phyloP scores from a whole-genome alignment of 2,329 filamentous ascomycete species.

The Clonostachys sp. region DNA sequence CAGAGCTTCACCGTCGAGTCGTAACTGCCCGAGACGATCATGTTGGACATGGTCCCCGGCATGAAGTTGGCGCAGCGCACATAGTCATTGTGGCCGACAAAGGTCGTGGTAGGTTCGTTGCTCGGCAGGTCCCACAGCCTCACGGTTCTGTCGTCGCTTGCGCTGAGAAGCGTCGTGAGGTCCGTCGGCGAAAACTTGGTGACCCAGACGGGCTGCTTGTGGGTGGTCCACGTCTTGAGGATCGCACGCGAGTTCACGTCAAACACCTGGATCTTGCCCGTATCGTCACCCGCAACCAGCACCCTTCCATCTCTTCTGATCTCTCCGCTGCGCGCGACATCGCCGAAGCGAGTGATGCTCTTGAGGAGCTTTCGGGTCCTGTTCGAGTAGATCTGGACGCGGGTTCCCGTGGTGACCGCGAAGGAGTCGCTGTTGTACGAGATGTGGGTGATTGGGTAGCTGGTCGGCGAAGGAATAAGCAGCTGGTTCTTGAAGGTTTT shows the following conservation, averaged over 20 bases:
- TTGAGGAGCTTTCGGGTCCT: constrained; percentile 88
- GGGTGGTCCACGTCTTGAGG: constrained; percentile 89
- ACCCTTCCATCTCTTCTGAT: constrained; percentile 86
- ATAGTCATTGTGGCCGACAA: constrained; percentile 87
- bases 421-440: constrained; percentile 75
- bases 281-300: constrained; percentile 86
- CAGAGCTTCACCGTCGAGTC: constrained; percentile 90
- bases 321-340: constrained; percentile 84
- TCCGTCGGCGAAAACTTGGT: constrained; percentile 90
- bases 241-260: constrained; percentile 86
- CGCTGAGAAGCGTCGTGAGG: constrained; percentile 80
- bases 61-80: constrained; percentile 85
- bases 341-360: constrained; percentile 90
- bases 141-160: constrained; percentile 89
- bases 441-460: constrained; percentile 87
- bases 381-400: constrained; percentile 90
- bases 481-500: constrained; percentile 89
- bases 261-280: constrained; percentile 90
- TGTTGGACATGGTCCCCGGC: constrained; percentile 65
- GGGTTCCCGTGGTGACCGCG: constrained; percentile 88
- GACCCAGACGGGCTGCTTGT: constrained; percentile 91
- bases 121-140: constrained; percentile 90
- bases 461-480: constrained; percentile 84
- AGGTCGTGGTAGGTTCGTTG: constrained; percentile 70
- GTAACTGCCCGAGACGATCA: constrained; percentile 88